Base-by-base conservation (phyloP, 2,329 filamentous ascomycete genomes). In the Aureobasidium lini region DNA sequence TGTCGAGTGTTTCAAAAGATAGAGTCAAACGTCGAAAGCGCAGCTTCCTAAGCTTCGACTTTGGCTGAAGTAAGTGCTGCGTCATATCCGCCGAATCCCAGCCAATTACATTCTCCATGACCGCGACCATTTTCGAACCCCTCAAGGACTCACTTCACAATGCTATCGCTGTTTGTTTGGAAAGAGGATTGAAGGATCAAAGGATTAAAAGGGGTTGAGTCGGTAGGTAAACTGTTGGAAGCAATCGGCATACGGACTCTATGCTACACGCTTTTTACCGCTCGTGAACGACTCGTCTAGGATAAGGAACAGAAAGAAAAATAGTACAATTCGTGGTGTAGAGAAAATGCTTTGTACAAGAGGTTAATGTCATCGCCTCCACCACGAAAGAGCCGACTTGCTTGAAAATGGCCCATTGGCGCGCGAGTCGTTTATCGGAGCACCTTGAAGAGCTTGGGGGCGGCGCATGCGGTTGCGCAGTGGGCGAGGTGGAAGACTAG, bases 401-500 rank as follows among this genome's bases (percentile, higher is more conserved):
- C 46, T 57, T 57, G 44, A 43, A 9, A 29, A 18, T 37, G 57
- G 36, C 47, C 29, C 31, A 48, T 8, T 18, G 48, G 49, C 31
- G 23, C 42, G 44, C 36, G 52, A 34, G 16, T 57, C 28, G 60
- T 70, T 64, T 95, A 97, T 84, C 93, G 95, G 75, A 97, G 88
- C 77, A 86, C 80, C 66, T 86, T 84, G 85, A 90, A 99, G 71
- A 99, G 88, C 86, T 96, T 96, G 71, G 93, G 92, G 59, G 94
- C 94, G 64, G 94, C 93, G 75, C 94, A 99, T 74, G 87, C 81
- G 70, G 84, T 89, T 65, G 93, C 90, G 81, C 94, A 99, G 83
- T 97, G 94, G 70, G 89, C 87, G 70, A 99, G 89, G 79, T 99
- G 93, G 88, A 99, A 99, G 83, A 96, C 93, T 96, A 68, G 46